These are phyloP conservation scores for Ilex asprella DNA, from an alignment of 257 asterid genomes.

Conservation along the genomic window DNA sequence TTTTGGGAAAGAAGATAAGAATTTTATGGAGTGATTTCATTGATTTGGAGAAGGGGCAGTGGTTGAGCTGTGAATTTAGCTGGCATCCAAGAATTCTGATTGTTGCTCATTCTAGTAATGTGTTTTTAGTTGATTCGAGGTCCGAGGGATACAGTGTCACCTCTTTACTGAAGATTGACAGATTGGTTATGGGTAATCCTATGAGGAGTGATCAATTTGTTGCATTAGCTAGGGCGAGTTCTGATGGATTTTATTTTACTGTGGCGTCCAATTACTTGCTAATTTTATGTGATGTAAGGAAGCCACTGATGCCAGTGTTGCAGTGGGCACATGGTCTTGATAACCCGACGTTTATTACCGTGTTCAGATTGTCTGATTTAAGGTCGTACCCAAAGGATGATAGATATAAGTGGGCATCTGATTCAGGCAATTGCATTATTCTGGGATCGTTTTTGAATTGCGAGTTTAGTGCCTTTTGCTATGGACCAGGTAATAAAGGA, in stretches of 20 bases:
- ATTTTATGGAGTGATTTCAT: constrained; percentile 35
- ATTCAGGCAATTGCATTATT: constrained; percentile 67
- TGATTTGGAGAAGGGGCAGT: constrained; percentile 18
- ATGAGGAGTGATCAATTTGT: constrained; percentile 40
- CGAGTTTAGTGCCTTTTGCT: constrained; percentile 56
- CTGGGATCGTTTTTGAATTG: constrained; percentile 83
- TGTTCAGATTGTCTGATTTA: constrained; percentile 49
- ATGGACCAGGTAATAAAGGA: constrained; percentile 42
- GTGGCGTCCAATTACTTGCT: constrained; percentile 41
- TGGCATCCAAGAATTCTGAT: constrained; percentile 66
- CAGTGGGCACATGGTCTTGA: constrained; percentile 55
- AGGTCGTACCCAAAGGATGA: constrained; percentile 38
- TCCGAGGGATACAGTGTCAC: constrained; percentile 24
- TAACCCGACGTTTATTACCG: constrained; percentile 46
- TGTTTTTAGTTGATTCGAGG: constrained; percentile 66
- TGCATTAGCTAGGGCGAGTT: constrained; percentile 43
- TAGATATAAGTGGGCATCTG: constrained; percentile 45
- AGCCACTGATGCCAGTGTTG: constrained; percentile 47
- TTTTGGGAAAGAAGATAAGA: constrained; percentile 22
- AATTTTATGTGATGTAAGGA: constrained; percentile 65
- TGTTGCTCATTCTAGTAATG: constrained; percentile 40
- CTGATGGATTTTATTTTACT: constrained; percentile 44
- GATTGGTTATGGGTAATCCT: constrained; percentile 19
- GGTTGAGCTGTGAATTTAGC: constrained; percentile 69
- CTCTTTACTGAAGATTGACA: constrained; percentile 38